Evolutionary conservation across 768 basidiomycete genomes (phyloP).

Genomic region (Galerina sulciceps): DNA sequence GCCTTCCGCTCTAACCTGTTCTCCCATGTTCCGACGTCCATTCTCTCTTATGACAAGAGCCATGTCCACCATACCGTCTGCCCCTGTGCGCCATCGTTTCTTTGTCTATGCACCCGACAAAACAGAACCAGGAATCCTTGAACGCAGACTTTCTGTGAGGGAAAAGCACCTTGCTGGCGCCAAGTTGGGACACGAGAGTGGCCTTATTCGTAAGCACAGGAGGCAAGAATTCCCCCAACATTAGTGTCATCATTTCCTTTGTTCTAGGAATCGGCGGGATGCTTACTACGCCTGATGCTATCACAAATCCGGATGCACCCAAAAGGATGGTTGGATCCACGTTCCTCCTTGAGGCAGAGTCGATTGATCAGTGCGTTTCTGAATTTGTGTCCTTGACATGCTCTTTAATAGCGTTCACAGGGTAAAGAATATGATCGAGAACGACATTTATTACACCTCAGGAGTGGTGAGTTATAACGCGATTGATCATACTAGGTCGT

Average conservation of each 20-base stretch:
- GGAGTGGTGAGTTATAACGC: constrained; percentile 35
- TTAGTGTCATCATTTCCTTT: neutral
- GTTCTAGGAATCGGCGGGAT: constrained; percentile 59
- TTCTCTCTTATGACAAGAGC: constrained; percentile 11
- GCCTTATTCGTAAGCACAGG: constrained; percentile 52
- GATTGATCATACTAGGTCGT: neutral
- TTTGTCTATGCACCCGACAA: constrained; percentile 72
- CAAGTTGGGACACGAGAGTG: constrained; percentile 41
- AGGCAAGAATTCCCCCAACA: neutral
- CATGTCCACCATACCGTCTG: constrained; percentile 26
- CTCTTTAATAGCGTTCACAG: constrained; percentile 22
- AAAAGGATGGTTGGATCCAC: constrained; percentile 67
- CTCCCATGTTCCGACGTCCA: constrained; percentile 12
- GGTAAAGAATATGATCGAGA: constrained; percentile 42
- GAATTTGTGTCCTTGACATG: constrained; percentile 19
- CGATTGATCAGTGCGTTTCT: constrained; percentile 46
- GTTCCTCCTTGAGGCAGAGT: constrained; percentile 58
- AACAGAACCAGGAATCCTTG: constrained; percentile 59
- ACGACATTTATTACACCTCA: constrained; percentile 45
- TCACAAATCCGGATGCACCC: constrained; percentile 43
- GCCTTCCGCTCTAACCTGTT: neutral
- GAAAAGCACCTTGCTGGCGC: constrained; percentile 52
- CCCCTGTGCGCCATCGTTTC: constrained; percentile 28
- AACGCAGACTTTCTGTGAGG: constrained; percentile 61
- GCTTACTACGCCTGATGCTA: constrained; percentile 61